Evolutionary conservation across 139 green algal genomes (phyloP).

Genomic region (Micromonas commoda): DNA sequence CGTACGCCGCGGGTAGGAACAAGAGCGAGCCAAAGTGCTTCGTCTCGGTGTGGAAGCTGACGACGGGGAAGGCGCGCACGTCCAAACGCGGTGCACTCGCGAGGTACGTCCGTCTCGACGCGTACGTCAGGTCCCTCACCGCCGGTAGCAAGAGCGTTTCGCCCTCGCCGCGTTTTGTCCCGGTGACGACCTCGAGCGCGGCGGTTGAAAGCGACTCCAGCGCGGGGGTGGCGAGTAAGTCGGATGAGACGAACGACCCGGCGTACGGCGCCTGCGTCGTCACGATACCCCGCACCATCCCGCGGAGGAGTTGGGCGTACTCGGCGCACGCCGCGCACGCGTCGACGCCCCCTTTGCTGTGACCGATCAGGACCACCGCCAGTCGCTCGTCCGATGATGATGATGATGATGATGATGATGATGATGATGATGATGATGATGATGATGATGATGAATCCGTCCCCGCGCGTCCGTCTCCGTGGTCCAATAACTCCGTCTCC

Average conservation of each 20-base stretch:
- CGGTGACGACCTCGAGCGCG: slow-evolving; percentile 24
- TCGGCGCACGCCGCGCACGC: slow-evolving; percentile 32
- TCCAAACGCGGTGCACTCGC: slow-evolving; percentile 22
- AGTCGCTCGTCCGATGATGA: neutral
- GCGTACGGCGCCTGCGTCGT: slow-evolving; percentile 38
- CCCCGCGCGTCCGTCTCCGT: too few species aligned
- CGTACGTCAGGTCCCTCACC: slow-evolving; percentile 38
- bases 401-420: neutral
- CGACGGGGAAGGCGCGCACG: slow-evolving; percentile 24
- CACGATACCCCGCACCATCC: slow-evolving; percentile 30
- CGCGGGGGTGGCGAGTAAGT: slow-evolving; percentile 28
- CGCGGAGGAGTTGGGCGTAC: slow-evolving; percentile 8
- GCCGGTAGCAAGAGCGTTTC: slow-evolving; percentile 23
- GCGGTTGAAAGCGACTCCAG: slow-evolving; percentile 13
- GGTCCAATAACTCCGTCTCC: too few species aligned
- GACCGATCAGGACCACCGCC: slow-evolving; percentile 35
- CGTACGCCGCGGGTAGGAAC: slow-evolving; percentile 2
- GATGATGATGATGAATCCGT: too few species aligned
- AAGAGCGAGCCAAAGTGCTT: slow-evolving; percentile 9
- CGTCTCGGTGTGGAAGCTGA: slow-evolving; percentile 37
- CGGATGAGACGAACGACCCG: slow-evolving; percentile 31
- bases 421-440: neutral
- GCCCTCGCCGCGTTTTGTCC: neutral
- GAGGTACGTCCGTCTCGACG: slow-evolving; percentile 24
- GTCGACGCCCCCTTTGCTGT: slow-evolving; percentile 41